Conservation (phyloP, 371 early-diverging fungal genomes). For the Choanephora cucurbitarum region DNA sequence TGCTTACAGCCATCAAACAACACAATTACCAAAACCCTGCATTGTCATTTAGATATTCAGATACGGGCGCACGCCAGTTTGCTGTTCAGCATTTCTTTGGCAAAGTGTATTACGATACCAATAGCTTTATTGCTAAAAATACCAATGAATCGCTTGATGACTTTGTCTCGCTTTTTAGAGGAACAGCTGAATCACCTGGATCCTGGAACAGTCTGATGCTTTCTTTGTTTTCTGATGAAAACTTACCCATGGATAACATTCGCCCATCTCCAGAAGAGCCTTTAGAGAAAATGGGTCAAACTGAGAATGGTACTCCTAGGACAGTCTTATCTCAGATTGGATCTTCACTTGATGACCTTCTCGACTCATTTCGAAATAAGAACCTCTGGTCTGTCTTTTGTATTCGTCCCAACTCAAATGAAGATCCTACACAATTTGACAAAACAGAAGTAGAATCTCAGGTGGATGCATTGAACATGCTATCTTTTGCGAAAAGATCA, state of each 20-base stretch:
- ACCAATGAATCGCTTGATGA: constrained; percentile 69
- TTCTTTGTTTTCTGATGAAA: constrained; percentile 28
- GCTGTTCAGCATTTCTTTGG: constrained; percentile 75
- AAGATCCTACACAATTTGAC: constrained; percentile 57
- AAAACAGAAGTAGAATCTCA: constrained; percentile 55
- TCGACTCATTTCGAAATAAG: constrained; percentile 76
- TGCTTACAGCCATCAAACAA: constrained; percentile 28
- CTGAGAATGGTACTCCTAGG: constrained; percentile 4
- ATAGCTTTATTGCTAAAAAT: constrained; percentile 69
- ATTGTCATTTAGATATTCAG: constrained; percentile 16
- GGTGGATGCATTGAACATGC: constrained; percentile 51
- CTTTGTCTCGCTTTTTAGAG: constrained; percentile 74
- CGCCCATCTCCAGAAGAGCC: constrained; percentile 37
- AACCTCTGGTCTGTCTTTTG: constrained; percentile 83
- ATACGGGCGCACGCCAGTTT: constrained; percentile 51
- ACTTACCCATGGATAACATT: constrained; percentile 47
- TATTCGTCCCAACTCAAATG: constrained; percentile 67
- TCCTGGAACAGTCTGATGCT: constrained; percentile 41
- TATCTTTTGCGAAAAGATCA: constrained; percentile 47
- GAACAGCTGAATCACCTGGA: constrained; percentile 33
- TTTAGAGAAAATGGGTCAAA: constrained; percentile 14
- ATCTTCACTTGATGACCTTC: constrained; percentile 68
- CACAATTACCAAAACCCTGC: constrained; percentile 19
- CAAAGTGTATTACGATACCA: constrained; percentile 68
- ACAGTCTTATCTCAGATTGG: constrained; percentile 59